Evolutionary conservation across 345 rosid species (phyloP).

Genomic region (Eutrema heterophyllum): DNA sequence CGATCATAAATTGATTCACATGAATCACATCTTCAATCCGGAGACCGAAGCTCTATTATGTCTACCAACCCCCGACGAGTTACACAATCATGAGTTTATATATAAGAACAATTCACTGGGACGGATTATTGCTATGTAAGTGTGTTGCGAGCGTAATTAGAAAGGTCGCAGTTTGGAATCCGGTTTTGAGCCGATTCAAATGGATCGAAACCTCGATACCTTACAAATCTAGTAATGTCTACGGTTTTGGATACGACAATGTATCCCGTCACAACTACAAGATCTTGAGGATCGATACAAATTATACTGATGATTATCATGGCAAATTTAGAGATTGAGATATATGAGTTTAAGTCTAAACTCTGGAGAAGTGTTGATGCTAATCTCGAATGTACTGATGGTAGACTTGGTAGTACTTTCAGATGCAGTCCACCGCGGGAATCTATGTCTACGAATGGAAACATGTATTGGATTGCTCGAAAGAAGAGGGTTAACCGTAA

Average conservation of each 20-base stretch:
- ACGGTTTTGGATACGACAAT: neutral
- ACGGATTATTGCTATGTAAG: neutral
- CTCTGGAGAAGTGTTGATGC: neutral
- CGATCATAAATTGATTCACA: neutral
- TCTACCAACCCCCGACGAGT: neutral
- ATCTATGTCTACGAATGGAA: neutral
- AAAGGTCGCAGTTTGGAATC: neutral
- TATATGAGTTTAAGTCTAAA: neutral
- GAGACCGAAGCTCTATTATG: neutral
- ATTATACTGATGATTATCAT: no score
- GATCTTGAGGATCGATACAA: neutral
- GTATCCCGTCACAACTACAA: neutral
- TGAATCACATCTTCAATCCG: neutral
- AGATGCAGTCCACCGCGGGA: rapidly evolving
- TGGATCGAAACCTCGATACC: neutral
- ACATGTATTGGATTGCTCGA: neutral
- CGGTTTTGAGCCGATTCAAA: neutral
- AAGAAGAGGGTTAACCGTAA: neutral
- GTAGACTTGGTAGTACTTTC: no score
- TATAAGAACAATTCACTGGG: neutral
- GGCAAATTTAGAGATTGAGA: neutral
- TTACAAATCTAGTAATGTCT: neutral
- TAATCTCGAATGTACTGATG: neutral
- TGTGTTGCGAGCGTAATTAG: neutral
- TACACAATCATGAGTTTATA: neutral